Evolutionary conservation across 1,284 basidiomycete genomes (phyloP), one percentile per base, ranked within the genome.

Genomic region (Irpex sp.): DNA sequence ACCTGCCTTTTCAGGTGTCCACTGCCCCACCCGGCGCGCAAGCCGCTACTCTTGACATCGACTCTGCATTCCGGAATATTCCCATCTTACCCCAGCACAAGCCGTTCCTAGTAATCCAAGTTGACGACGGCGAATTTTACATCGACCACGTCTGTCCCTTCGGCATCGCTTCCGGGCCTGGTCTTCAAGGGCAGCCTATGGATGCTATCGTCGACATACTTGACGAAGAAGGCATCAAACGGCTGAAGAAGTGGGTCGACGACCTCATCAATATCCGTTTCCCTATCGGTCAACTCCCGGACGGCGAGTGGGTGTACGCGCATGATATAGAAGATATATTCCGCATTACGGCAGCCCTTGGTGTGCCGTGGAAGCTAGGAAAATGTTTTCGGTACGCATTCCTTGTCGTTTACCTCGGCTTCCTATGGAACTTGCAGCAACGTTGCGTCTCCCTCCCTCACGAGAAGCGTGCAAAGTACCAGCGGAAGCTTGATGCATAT

Each of bases 351-450:
- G 35, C 4, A 0, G 33, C 59, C 1, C 67, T 75, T 1, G 49
- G 63, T 9, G 59, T 73, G 2, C 74, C 72, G 0, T 75, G 72
- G 71, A 71, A 76, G 57, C 63, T 55, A 0, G 56, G 61, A 1
- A 77, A 76, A 53, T 63, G 60, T 55, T 48, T 28, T 7, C 56
- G 42, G 2, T 78, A 78, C 61, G 59, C 65, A 1, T 23, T 62
- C 7, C 35, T 42, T 0, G 74, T 76, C 59, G 67, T 55, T 3
- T 79, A 78, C 60, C 65, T 78, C 0, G 76, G 78, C 10, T 78
- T 79, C 61, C 7, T 67, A 1, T 80, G 78, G 77, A 67, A 74
- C 39, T 51, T 79, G 0, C 9, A 16, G 0, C 7, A 36, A 3
- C 52, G 52, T 8, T 12, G n/a, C 4, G 52, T 54, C 28, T 33